Evolutionary conservation across 768 basidiomycete species (phyloP).

Genomic region (Tulasnella sp.): DNA sequence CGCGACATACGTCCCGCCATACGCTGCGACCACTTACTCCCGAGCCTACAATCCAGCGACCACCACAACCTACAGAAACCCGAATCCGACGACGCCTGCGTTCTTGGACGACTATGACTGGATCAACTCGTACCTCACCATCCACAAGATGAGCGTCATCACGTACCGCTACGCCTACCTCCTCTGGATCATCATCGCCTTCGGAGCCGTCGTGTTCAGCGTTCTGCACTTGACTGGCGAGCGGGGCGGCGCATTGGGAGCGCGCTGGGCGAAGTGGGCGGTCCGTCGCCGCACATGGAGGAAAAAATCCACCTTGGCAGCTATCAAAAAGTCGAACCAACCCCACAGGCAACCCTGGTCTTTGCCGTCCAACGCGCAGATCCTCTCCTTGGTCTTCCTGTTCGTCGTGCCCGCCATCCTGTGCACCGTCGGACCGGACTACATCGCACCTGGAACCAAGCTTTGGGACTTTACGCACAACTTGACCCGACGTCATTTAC

Average conservation of each 20-base stretch:
- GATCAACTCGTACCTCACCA: slow-evolving; percentile 55
- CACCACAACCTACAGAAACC: slow-evolving; percentile 27
- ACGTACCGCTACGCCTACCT: slow-evolving; percentile 56
- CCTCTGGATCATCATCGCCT: slow-evolving; percentile 54
- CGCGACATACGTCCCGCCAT: slow-evolving; percentile 31
- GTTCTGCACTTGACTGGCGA: slow-evolving; percentile 46
- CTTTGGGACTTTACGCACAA: slow-evolving; percentile 44
- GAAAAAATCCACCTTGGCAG: slow-evolving; percentile 45
- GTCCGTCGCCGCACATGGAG: slow-evolving; percentile 58
- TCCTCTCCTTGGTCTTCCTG: slow-evolving; percentile 51
- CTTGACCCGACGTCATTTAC: slow-evolving; percentile 32
- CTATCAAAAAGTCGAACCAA: slow-evolving; percentile 39
- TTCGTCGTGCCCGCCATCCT: slow-evolving; percentile 46
- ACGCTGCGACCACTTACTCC: slow-evolving; percentile 27
- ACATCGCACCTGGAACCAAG: slow-evolving; percentile 52
- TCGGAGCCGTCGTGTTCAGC: slow-evolving; percentile 44
- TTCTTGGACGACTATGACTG: slow-evolving; percentile 49
- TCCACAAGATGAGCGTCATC: slow-evolving; percentile 52
- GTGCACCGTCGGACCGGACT: slow-evolving; percentile 63
- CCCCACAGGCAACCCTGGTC: slow-evolving; percentile 46
- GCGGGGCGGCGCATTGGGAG: slow-evolving; percentile 45
- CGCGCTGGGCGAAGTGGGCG: slow-evolving; percentile 57
- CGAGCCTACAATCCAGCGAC: slow-evolving; percentile 23
- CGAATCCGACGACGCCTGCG: slow-evolving; percentile 47
- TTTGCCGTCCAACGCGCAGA: slow-evolving; percentile 62